Evolutionary conservation across 2,329 filamentous ascomycete species (phyloP), one percentile per base, ranked within the genome.

Genomic region (Xylariaceae sp.): DNA sequence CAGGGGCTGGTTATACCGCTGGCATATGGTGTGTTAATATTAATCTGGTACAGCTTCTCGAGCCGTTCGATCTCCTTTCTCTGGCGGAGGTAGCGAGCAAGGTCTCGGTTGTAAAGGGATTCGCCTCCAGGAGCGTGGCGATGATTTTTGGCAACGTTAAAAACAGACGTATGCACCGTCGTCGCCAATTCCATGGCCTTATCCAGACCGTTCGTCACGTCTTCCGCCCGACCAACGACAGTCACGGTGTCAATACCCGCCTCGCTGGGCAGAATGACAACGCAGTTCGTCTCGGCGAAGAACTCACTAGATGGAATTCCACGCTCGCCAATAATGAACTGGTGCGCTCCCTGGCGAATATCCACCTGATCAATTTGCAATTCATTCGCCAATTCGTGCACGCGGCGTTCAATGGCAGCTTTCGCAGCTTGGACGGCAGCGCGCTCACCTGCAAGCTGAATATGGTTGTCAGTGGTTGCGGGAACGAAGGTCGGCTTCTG

Each of bases 301-400:
- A 99, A 97, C 51, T 96, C 86, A 59, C 97, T 86, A 39, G 90
- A 80, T 15, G 90, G 86, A 62, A 89, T 83, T 62, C 90, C 92
- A 62, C 87, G 84, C 62, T 93, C 87, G 55, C 93, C 93, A 64
- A 96, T 87, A 70, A 99, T 94, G 78, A 97, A 97, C 73, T 96
- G 92, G 73, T 97, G 94, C 55, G 91, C 87, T 53, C 90, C 91
- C 63, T 88, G 88, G 73, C 93, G 89, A 67, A 97, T 90, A 4
- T 88, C 84, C 48, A 92, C 79, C 73, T 95, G 88, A 67, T 94
- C 86, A 53, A 94, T 79, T 48, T 88, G 84, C 53, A 97, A 79
- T 71, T 90, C 85, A 60, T 85, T 84, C 66, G 88, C 86, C 18
- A 99, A 82, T 70, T 93, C 83, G 62, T 88, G 84, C 5, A 87